Evolutionary conservation across 371 early-diverging fungal genomes (phyloP).

Genomic region (Phascolomyces articulosus): DNA sequence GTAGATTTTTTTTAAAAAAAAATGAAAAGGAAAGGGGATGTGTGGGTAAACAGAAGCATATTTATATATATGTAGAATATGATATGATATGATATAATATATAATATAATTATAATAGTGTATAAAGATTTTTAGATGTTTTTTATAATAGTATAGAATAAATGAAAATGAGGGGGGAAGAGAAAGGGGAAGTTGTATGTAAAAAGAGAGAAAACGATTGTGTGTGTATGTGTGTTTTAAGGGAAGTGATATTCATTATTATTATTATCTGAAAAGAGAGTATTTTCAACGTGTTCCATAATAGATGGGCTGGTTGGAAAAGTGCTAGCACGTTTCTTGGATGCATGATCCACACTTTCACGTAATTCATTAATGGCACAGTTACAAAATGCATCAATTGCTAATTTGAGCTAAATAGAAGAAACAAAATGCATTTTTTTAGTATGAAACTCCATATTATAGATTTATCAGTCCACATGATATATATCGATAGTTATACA

Average conservation of each 20-base stretch:
- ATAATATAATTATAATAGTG: too few relatives aligned
- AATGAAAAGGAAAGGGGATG: too few relatives aligned
- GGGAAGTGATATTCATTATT: not conserved
- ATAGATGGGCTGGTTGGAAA: constrained; percentile 4
- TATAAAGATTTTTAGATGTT: too few relatives aligned
- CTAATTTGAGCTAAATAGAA: constrained; percentile 21
- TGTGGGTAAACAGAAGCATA: too few relatives aligned
- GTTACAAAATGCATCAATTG: constrained; percentile 29
- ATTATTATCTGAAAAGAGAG: not conserved
- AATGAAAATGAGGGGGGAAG: too few relatives aligned
- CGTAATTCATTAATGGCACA: constrained; percentile 36
- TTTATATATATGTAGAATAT: too few relatives aligned
- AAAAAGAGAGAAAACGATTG: not conserved
- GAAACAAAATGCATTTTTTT: too few relatives aligned
- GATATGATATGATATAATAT: too few relatives aligned
- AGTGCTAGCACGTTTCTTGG: constrained; percentile 6
- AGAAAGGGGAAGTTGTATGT: not conserved
- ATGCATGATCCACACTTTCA: constrained; percentile 21
- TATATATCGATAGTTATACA: not conserved
- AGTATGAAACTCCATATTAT: too few relatives aligned
- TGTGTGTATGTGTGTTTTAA: not conserved
- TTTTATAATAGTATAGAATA: too few relatives aligned
- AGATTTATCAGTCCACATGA: too few relatives aligned
- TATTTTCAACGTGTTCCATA: not conserved
- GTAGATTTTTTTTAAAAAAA: too few relatives aligned